Percentiles rank a stretch among this genome's conserved stretches.
phyloP scores from a whole-genome alignment of 345 rosid species.

The Brassica incana region DNA sequence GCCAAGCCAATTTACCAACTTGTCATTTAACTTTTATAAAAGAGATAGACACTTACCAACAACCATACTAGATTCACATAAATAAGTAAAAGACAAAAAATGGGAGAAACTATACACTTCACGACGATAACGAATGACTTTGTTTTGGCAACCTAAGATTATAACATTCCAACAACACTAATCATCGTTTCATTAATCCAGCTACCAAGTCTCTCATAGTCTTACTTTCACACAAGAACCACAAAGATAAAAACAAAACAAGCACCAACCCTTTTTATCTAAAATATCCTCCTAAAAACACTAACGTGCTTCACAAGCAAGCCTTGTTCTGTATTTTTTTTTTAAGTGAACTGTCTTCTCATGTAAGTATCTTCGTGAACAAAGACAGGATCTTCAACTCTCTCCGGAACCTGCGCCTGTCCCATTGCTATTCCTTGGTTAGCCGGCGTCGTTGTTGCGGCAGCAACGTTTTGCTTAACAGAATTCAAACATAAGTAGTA shows the following conservation, averaged over 20 bases:
- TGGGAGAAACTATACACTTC: not conserved
- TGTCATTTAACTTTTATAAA: no score
- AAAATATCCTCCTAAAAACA: not conserved
- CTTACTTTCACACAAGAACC: slow-evolving; percentile 11
- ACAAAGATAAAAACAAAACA: slow-evolving; percentile 9
- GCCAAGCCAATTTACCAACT: not conserved
- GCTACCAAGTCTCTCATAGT: not conserved
- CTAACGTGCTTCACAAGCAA: slow-evolving; percentile 22
- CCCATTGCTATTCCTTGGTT: slow-evolving; percentile 70
- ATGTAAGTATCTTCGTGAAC: slow-evolving; percentile 80
- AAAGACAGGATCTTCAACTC: slow-evolving; percentile 65
- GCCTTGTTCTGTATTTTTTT: slow-evolving; percentile 28
- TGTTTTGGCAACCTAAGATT: not conserved
- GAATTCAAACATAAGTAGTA: slow-evolving; percentile 60
- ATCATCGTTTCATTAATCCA: slow-evolving; percentile 7
- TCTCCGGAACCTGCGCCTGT: slow-evolving; percentile 66
- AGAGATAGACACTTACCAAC: slow-evolving; percentile 1
- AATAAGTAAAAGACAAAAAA: not conserved
- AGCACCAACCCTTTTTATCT: not conserved
- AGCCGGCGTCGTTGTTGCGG: slow-evolving; percentile 41
- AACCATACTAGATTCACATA: slow-evolving; percentile 11
- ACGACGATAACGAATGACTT: not conserved
- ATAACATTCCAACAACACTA: slow-evolving; percentile 18
- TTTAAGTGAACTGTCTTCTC: slow-evolving; percentile 71
- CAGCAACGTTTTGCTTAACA: slow-evolving; percentile 47